Percentiles rank a stretch among this genome's conserved stretches.
phyloP scores from a whole-genome alignment of 2,329 filamentous ascomycete genomes.

The Chaetomiaceae sp. region DNA sequence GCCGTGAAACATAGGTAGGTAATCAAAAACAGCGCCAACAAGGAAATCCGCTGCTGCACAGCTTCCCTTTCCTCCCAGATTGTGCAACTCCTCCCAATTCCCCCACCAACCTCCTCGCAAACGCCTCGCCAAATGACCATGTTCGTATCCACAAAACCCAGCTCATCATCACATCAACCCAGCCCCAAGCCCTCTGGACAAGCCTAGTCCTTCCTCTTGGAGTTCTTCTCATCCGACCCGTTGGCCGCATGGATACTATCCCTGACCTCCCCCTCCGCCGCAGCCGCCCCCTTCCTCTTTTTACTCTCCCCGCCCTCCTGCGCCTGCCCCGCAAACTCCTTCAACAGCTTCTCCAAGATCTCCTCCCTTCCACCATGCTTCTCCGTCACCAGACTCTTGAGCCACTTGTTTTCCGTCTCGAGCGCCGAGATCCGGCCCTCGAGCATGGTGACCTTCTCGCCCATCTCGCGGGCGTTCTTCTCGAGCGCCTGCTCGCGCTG shows the following conservation, averaged over 20 bases:
- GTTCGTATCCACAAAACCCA: too few species aligned
- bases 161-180: too few species aligned
- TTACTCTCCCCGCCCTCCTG: conserved; percentile 7
- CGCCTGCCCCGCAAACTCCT: conserved; percentile 45
- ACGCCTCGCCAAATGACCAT: not conserved
- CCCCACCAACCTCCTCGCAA: not conserved
- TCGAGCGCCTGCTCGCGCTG: conserved; percentile 83
- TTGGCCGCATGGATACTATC: conserved; percentile 13
- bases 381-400: conserved; percentile 73
- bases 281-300: conserved; percentile 3
- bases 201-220: conserved; percentile 15
- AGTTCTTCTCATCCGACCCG: conserved; percentile 5
- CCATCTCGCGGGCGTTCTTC: conserved; percentile 74
- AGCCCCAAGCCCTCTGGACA: too few species aligned
- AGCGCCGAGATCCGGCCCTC: conserved; percentile 69
- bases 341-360: conserved; percentile 45
- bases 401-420: conserved; percentile 78
- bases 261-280: conserved; percentile 7
- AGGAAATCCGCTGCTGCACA: too few species aligned
- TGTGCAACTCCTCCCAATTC: not conserved
- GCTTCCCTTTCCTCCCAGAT: not conserved
- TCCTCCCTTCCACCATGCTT: conserved; percentile 62
- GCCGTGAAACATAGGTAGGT: not conserved
- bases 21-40: not conserved
- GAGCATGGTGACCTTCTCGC: conserved; percentile 67